phyloP scores from a whole-genome alignment of 345 rosid species.

The Brassica incana region DNA sequence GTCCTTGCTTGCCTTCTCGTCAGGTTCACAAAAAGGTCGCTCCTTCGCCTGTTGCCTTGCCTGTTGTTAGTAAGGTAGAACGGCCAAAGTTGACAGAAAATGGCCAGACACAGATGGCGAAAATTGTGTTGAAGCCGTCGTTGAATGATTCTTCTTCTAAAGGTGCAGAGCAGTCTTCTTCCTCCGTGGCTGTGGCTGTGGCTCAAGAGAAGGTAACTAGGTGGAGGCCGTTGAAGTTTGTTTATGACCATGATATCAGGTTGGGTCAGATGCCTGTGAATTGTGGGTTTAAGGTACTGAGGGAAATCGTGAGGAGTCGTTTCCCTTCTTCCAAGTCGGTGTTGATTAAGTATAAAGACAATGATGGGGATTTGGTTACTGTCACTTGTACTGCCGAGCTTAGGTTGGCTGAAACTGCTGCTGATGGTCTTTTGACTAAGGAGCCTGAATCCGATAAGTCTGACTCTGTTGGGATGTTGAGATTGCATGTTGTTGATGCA shows the following conservation, averaged over 20 bases:
- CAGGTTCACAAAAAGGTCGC: slow-evolving; percentile 61
- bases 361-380: slow-evolving; percentile 92
- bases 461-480: slow-evolving; percentile 65
- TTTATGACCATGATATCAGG: slow-evolving; percentile 91
- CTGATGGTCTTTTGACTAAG: slow-evolving; percentile 54
- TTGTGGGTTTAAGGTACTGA: slow-evolving; percentile 69
- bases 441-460: slow-evolving; percentile 60
- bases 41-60: slow-evolving; percentile 40
- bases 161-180: slow-evolving; percentile 7
- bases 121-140: background rate
- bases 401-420: slow-evolving; percentile 68
- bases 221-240: slow-evolving; percentile 83
- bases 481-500: slow-evolving; percentile 89
- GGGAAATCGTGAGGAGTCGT: slow-evolving; percentile 77
- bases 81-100: slow-evolving; percentile 43
- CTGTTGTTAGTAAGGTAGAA: slow-evolving; percentile 8
- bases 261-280: slow-evolving; percentile 83
- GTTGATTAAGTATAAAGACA: slow-evolving; percentile 82
- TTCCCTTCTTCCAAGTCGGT: slow-evolving; percentile 87
- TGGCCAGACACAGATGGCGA: slow-evolving; percentile 28
- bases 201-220: slow-evolving; percentile 44
- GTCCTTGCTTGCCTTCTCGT: slow-evolving; percentile 88
- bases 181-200: slow-evolving; percentile 34
- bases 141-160: background rate
- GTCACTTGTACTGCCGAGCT: slow-evolving; percentile 77